Evolutionary conservation across 192 early-diverging fungal genomes (phyloP), one percentile per base, ranked within the genome.

Genomic region (Coemansia sp.): DNA sequence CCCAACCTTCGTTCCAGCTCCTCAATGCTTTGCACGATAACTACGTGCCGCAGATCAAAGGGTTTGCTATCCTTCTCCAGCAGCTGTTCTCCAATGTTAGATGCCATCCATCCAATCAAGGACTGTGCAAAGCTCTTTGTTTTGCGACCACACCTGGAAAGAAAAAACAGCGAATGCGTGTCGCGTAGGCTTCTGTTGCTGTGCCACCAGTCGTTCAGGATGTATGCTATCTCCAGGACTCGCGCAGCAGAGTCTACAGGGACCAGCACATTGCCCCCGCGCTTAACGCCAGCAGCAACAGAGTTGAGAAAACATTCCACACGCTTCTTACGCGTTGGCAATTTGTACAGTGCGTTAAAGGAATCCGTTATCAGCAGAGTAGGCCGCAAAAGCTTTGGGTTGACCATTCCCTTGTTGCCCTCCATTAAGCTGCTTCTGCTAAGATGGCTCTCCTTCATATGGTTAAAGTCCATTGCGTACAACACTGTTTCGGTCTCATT

Each of bases 381-480:
- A 0, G 97, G 95, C 42, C 90, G 82, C 51, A 82, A 77, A 42
- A 99, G 85, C 8, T 90, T 79, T 46, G 83, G 85, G 25, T 87
- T 76, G 17, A 89, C 85, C n/a, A 72, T 85, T 44, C 89, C 88
- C 56, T 89, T 88, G 9, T 80, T 76, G 11, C 74, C 77, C 12
- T 72, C 72, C 65, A 76, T 75, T 59, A 79, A 54, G 11, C 68
- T 71, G 65, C 69, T 60, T 22, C 61, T 55, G 10, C 55, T 72
- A 20, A 71, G 78, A 57, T 90, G 94, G 90, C 85, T 80, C 74
- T 99, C 97, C 64, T 91, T 92, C 46, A 88, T 86, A 72, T 98
- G 94, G 74, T 98, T 99, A 72, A 90, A 98, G 75, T 99, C 95
- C 41, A 98, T 93, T 1, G 96, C 95, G 70, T 99, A 99, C 5